phyloP scores from a whole-genome alignment of 768 basidiomycete species.

The Russula compacta region DNA sequence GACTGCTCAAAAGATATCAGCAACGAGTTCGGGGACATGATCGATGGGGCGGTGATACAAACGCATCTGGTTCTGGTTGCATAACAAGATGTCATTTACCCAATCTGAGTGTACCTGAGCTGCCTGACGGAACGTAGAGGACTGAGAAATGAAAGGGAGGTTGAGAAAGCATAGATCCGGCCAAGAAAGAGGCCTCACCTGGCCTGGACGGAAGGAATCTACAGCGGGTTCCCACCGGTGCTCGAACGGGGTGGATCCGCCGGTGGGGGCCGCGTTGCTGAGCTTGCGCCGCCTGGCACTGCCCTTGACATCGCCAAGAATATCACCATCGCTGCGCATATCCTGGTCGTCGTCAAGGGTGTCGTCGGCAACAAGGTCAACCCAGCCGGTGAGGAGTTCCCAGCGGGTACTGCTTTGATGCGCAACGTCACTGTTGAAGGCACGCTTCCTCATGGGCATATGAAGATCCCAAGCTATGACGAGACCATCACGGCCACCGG shows the following conservation, averaged over 20 bases:
- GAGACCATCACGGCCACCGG: slow-evolving; percentile 82
- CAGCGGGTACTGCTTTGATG: slow-evolving; percentile 38
- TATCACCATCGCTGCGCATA: slow-evolving; percentile 58
- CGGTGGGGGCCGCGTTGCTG: slow-evolving; percentile 24
- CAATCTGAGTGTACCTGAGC: slow-evolving; percentile 89
- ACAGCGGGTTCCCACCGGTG: slow-evolving; percentile 73
- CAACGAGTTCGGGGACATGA: background rate
- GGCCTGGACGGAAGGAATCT: slow-evolving; percentile 37
- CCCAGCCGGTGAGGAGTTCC: slow-evolving; percentile 83
- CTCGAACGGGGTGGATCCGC: slow-evolving; percentile 46
- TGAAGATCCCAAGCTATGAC: slow-evolving; percentile 83
- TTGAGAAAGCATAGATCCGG: background rate
- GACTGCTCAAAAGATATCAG: slow-evolving; percentile 35
- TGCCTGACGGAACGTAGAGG: slow-evolving; percentile 72
- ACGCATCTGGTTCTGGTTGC: slow-evolving; percentile 88
- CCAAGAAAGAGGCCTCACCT: slow-evolving; percentile 32
- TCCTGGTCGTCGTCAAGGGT: slow-evolving; percentile 58
- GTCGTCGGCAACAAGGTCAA: slow-evolving; percentile 57
- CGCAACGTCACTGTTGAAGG: slow-evolving; percentile 24
- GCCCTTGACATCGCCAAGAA: slow-evolving; percentile 62
- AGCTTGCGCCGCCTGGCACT: slow-evolving; percentile 27
- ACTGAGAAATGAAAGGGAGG: slow-evolving; percentile 25
- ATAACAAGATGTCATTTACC: slow-evolving; percentile 91
- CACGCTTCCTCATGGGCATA: slow-evolving; percentile 47
- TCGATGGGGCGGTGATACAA: slow-evolving; percentile 21